Evolutionary conservation across 2,329 filamentous ascomycete species (phyloP).

Genomic region (Xylogone sp.): DNA sequence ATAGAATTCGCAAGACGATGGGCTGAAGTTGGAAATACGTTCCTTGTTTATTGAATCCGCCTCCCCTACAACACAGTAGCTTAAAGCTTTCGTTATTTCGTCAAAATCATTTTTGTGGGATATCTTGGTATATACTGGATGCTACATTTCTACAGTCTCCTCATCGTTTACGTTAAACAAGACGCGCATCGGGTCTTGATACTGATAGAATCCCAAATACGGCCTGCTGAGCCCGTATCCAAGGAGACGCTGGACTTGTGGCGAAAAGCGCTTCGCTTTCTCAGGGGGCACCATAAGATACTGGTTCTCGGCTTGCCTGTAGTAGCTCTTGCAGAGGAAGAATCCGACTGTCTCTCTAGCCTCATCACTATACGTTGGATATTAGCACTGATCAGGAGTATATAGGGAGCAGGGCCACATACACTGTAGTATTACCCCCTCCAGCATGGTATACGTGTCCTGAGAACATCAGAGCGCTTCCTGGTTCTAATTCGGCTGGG

Average conservation of each 20-base stretch:
- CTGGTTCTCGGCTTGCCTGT: slow-evolving; percentile 14
- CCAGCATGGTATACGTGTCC: slow-evolving; percentile 38
- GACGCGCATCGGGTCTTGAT: slow-evolving; percentile 13
- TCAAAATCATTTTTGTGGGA: background rate
- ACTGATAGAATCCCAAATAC: slow-evolving; percentile 8
- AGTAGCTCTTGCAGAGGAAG: slow-evolving; percentile 9
- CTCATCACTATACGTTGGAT: background rate
- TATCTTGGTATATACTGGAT: too few species aligned
- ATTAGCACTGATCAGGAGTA: background rate
- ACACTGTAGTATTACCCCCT: slow-evolving; percentile 29
- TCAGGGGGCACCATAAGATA: slow-evolving; percentile 12
- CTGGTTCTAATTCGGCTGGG: slow-evolving; percentile 35
- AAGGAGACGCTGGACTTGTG: slow-evolving; percentile 8
- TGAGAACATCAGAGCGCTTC: slow-evolving; percentile 36
- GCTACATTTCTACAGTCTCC: slow-evolving; percentile 8
- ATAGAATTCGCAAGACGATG: slow-evolving; percentile 5
- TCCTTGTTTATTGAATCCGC: slow-evolving; percentile 2
- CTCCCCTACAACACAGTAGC: too few species aligned
- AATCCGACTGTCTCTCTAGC: slow-evolving; percentile 13
- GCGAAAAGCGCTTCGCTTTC: slow-evolving; percentile 4
- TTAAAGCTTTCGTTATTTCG: too few species aligned
- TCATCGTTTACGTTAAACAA: slow-evolving; percentile 14
- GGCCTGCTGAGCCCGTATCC: slow-evolving; percentile 11
- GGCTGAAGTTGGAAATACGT: slow-evolving; percentile 1
- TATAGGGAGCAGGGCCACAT: background rate